Base-by-base conservation (phyloP, 2,329 filamentous ascomycete genomes). In the Alternaria sp. region DNA sequence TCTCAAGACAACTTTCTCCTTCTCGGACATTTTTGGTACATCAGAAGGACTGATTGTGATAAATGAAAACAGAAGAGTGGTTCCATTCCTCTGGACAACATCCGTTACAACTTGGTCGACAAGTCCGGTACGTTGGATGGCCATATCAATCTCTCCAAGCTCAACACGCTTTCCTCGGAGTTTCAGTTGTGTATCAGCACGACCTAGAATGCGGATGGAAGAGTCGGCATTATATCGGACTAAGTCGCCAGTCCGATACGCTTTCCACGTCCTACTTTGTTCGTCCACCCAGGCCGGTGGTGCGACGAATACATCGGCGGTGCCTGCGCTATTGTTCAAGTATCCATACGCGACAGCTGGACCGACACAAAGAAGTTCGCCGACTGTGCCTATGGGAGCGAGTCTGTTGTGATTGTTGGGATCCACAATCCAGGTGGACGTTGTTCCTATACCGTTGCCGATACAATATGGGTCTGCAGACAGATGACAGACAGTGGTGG, bases 121-220 rank as follows among this genome's bases (percentile, higher is more conserved):
- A 12, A 22, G 4, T 22, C 38, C 38, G 9, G 38, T 41, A 18
- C 18, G n/a, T 41, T 3, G 20, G 8, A 41, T 41, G 8, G 38
- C 38, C 11, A 9, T 41, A 12, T 68, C 68, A 14, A 75, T 65
- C 40, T 75, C 72, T 3, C 59, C 63, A 7, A 73, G 54, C 48
- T 74, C 72, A 43, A 74, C 51, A 11, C 72, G 61, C 43, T 72
- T 67, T 3, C 72, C 72, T 11, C 62, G 53, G 16, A 71, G 34
- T 54, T 74, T 74, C 30, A 73, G 58, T 49, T 73, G 70, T 5
- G 49, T 48, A 44, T 74, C 72, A 22, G 57, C 65, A 6, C 72
- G 57, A 7, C 69, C 67, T 7, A 67, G 4, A 36, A 54, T 67
- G 1, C 45, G 25, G 6, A 72, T 32, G 3, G 36, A 51, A 5